Conservation (phyloP, 1,284 basidiomycete species). For the Puccinia horiana region DNA sequence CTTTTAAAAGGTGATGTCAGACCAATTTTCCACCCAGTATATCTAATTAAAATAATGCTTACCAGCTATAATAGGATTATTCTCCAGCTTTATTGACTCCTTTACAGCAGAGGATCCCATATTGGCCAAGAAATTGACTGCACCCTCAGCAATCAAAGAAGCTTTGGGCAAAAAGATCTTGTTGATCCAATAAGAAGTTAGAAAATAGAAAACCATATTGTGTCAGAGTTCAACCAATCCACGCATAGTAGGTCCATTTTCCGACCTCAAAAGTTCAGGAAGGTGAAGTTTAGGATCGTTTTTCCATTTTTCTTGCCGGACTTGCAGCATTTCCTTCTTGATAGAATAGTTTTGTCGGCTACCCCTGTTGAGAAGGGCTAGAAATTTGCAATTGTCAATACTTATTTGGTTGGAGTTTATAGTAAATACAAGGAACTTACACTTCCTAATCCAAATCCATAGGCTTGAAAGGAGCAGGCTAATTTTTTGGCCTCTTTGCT, state of each 20-base stretch:
- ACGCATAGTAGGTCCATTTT: not conserved
- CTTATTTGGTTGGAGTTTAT: not conserved
- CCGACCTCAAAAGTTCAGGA: not conserved
- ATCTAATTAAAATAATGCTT: not conserved
- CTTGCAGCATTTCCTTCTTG: not conserved
- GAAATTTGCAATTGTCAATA: not conserved
- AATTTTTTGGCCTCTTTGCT: not conserved
- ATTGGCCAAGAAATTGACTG: not conserved
- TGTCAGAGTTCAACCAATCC: not conserved
- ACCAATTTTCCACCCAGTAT: not conserved
- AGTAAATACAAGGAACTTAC: not conserved
- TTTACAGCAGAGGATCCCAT: not conserved
- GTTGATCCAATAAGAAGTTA: not conserved
- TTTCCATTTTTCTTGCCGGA: not conserved
- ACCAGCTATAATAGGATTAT: not conserved
- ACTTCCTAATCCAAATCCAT: slow-evolving; percentile 4
- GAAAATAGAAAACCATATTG: not conserved
- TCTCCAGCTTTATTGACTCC: not conserved
- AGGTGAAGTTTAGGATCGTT: not conserved
- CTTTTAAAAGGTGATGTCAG: not conserved
- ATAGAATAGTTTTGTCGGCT: not conserved
- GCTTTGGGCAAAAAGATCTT: not conserved
- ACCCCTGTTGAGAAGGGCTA: not conserved
- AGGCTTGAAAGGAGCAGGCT: not conserved
- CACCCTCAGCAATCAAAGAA: not conserved